Evolutionary conservation across 176 grass and related monocot genomes (phyloP).

Genomic region (Oryza brachyantha): DNA sequence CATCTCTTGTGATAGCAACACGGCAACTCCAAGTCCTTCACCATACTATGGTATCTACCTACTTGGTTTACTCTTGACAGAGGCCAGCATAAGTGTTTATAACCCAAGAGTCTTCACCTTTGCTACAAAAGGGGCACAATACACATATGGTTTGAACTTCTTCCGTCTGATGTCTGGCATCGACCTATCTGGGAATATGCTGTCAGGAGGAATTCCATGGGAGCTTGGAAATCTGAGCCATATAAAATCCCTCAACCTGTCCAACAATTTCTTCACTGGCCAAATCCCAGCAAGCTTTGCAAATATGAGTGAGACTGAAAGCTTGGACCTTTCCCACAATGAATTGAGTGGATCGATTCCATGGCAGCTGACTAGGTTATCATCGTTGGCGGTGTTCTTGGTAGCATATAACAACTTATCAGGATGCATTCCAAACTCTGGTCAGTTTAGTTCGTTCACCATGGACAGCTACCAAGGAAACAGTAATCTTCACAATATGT

Average conservation of each 20-base stretch:
- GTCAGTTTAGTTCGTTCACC: slow-evolving; percentile 9
- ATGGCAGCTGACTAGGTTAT: not conserved
- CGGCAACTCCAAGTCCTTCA: too few species aligned
- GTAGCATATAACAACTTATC: slow-evolving; percentile 44
- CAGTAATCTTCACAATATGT: not conserved
- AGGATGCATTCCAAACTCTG: slow-evolving; percentile 15
- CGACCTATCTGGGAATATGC: slow-evolving; percentile 25
- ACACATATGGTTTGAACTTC: not conserved
- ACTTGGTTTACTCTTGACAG: too few species aligned
- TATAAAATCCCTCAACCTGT: slow-evolving; percentile 24
- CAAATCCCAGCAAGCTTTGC: slow-evolving; percentile 19
- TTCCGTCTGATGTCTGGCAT: not conserved
- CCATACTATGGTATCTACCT: too few species aligned
- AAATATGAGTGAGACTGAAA: slow-evolving; percentile 11
- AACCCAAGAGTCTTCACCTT: not conserved
- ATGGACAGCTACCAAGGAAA: slow-evolving; percentile 5
- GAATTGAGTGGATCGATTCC: slow-evolving; percentile 20
- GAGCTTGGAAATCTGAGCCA: slow-evolving; percentile 18
- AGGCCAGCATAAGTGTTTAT: not conserved
- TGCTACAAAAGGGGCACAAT: not conserved
- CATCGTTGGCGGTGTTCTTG: slow-evolving; percentile 2
- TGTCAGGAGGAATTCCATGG: slow-evolving; percentile 21
- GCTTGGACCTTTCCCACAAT: slow-evolving; percentile 41
- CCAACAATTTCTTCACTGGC: slow-evolving; percentile 1
- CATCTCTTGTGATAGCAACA: too few species aligned